Conservation (phyloP, 176 grass and related monocot species). For the Chloris gayana region DNA sequence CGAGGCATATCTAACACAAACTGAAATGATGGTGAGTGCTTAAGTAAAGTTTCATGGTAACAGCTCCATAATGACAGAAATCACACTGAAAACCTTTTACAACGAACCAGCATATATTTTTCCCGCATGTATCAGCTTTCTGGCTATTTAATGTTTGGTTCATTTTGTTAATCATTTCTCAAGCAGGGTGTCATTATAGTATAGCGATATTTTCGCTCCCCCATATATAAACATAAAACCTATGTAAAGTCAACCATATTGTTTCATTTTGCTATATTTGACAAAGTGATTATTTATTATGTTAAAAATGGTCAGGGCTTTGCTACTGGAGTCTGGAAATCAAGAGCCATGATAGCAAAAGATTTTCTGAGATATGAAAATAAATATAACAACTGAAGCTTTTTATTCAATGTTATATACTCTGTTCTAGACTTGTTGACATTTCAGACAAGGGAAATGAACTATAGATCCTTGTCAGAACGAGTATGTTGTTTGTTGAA, state of each 20-base stretch:
- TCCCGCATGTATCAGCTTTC: background rate
- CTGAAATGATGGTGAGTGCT: slow-evolving; percentile 77
- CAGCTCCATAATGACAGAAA: slow-evolving; percentile 4
- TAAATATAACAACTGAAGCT: background rate
- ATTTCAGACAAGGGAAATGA: no score
- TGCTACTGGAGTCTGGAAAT: background rate
- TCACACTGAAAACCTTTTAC: slow-evolving; percentile 4
- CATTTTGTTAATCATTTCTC: slow-evolving; percentile 9
- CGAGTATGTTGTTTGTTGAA: slow-evolving; percentile 22
- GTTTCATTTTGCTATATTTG: slow-evolving; percentile 26
- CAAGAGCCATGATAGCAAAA: slow-evolving; percentile 13
- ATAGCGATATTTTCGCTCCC: background rate
- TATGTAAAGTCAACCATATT: slow-evolving; percentile 9
- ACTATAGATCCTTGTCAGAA: no score
- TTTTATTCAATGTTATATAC: slow-evolving; percentile 14
- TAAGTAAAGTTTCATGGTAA: background rate
- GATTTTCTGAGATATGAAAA: slow-evolving; percentile 27
- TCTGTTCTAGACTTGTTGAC: no score
- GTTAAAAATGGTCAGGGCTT: background rate
- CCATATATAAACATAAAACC: slow-evolving; percentile 13
- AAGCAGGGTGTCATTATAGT: slow-evolving; percentile 1
- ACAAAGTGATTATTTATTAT: slow-evolving; percentile 18
- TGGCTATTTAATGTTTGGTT: slow-evolving; percentile 19
- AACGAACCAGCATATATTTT: slow-evolving; percentile 18
- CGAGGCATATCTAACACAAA: slow-evolving; percentile 85